Evolutionary conservation across 306 rosid species (phyloP).

Genomic region (Phaseolus lunatus): DNA sequence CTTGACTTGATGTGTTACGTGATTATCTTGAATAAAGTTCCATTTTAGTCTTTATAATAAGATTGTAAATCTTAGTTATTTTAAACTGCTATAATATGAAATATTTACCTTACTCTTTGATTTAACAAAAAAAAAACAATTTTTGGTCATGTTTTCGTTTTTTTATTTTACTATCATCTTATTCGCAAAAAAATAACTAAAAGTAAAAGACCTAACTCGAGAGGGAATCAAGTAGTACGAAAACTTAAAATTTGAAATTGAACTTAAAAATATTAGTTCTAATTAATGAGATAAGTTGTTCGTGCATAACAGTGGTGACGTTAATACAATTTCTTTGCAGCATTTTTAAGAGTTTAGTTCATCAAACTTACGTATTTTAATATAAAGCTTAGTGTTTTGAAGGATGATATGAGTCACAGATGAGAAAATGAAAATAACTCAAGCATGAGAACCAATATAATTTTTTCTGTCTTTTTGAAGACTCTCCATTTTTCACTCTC

Average conservation of each 20-base stretch:
- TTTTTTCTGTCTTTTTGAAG: background rate
- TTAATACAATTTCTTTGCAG: background rate
- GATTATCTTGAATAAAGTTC: background rate
- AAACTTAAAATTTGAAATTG: background rate
- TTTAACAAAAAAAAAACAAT: background rate
- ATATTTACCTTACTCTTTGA: background rate
- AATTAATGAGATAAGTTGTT: background rate
- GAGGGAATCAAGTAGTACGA: background rate
- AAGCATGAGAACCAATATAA: background rate
- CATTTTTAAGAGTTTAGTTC: background rate
- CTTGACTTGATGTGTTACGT: background rate
- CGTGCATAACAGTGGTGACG: background rate
- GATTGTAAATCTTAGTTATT: background rate
- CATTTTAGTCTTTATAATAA: background rate
- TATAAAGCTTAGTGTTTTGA: background rate
- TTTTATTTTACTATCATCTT: background rate
- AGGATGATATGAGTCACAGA: background rate
- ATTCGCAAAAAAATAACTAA: background rate
- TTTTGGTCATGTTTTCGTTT: background rate
- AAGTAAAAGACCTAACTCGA: background rate
- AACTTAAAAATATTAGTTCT: background rate
- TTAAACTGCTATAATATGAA: background rate
- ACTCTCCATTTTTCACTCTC: background rate
- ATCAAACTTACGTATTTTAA: background rate
- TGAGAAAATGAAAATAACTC: background rate